phyloP scores from a whole-genome alignment of 192 early-diverging fungal genomes.

The Entomortierella chlamydospora region DNA sequence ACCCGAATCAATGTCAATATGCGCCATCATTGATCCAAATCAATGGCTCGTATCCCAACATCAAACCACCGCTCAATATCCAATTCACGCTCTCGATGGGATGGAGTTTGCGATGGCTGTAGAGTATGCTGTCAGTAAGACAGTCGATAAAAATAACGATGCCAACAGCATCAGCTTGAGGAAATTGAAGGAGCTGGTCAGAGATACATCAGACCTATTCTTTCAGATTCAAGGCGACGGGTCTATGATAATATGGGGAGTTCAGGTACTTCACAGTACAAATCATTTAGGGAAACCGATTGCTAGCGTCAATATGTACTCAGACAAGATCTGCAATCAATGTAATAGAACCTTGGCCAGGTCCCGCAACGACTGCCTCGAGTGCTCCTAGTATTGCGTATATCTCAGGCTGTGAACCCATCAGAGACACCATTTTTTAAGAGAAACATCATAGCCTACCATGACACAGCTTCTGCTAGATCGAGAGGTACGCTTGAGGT shows the following conservation, averaged over 20 bases:
- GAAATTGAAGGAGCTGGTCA: slow-evolving; percentile 68
- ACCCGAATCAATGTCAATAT: slow-evolving; percentile 70
- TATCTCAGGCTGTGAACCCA: slow-evolving; percentile 63
- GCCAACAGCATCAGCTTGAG: slow-evolving; percentile 53
- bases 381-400: slow-evolving; percentile 74
- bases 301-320: background rate
- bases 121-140: slow-evolving; percentile 41
- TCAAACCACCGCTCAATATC: slow-evolving; percentile 53
- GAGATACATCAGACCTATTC: slow-evolving; percentile 82
- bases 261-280: slow-evolving; percentile 68
- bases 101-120: slow-evolving; percentile 63
- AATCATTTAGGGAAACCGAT: background rate
- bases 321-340: background rate
- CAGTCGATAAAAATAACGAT: slow-evolving; percentile 49
- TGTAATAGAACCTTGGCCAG: slow-evolving; percentile 67
- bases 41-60: slow-evolving; percentile 62
- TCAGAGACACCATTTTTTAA: slow-evolving; percentile 70
- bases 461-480: slow-evolving; percentile 52
- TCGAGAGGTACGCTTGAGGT: slow-evolving; percentile 27
- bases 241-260: slow-evolving; percentile 81
- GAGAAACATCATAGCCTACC: slow-evolving; percentile 59
- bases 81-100: slow-evolving; percentile 70
- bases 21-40: slow-evolving; percentile 75
- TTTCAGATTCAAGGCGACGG: slow-evolving; percentile 80
- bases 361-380: slow-evolving; percentile 73